Conservation (phyloP, 768 basidiomycete species). For the Rhodotorula graminis region DNA sequence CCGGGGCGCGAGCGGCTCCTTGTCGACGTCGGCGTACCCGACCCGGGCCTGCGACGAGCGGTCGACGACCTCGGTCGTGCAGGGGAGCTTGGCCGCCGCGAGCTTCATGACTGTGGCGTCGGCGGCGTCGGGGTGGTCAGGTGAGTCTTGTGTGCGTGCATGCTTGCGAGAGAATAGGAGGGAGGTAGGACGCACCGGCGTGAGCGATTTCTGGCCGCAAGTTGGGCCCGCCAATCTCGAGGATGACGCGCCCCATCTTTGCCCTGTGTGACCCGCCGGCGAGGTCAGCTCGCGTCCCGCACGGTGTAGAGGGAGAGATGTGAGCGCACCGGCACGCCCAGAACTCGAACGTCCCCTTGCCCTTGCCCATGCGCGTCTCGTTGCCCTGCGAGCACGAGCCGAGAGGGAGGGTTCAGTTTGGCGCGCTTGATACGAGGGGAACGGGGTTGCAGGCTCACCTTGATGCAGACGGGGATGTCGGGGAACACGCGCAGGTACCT, state of each 20-base stretch:
- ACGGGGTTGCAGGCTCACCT: constrained; percentile 54
- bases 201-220: constrained; percentile 88
- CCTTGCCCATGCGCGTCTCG: constrained; percentile 99
- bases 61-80: constrained; percentile 78
- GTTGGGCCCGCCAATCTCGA: constrained; percentile 85
- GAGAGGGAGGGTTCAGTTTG: neutral
- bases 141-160: no score
- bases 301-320: neutral
- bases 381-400: constrained; percentile 65
- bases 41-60: constrained; percentile 61
- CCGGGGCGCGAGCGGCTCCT: constrained; percentile 4
- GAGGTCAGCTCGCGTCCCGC: neutral
- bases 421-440: no score
- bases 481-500: constrained; percentile 74
- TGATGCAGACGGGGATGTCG: constrained; percentile 93
- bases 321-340: constrained; percentile 80
- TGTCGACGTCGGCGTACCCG: constrained; percentile 23
- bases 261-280: constrained; percentile 55
- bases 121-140: no score
- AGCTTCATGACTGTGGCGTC: constrained; percentile 76
- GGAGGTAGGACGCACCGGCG: constrained; percentile 59
- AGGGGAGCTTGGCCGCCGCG: constrained; percentile 81
- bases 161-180: no score
- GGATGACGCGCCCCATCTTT: constrained; percentile 79
- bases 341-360: constrained; percentile 93